phyloP scores from a whole-genome alignment of 2,329 filamentous ascomycete genomes.

The Colletotrichum somersetense region DNA sequence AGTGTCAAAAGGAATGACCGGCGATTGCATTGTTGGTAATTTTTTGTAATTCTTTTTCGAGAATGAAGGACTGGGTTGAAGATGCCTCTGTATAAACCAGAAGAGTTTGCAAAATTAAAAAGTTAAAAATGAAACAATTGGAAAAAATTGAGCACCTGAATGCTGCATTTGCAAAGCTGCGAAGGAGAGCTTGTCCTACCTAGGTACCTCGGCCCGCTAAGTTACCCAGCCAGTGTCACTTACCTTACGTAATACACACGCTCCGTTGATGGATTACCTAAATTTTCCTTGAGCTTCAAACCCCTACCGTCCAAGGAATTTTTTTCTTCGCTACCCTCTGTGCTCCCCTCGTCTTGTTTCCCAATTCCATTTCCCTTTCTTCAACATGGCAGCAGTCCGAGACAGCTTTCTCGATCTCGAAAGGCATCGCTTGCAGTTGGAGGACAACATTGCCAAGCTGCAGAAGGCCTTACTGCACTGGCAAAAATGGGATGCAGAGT shows the following conservation, averaged over 20 bases:
- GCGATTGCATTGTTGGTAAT: too few relatives aligned
- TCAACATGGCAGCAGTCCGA: constrained; percentile 55
- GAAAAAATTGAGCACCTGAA: too few relatives aligned
- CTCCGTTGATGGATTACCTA: constrained; percentile 21
- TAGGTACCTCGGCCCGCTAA: background rate
- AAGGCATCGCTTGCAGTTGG: constrained; percentile 79
- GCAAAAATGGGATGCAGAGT: constrained; percentile 92
- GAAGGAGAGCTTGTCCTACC: too few relatives aligned
- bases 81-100: too few relatives aligned
- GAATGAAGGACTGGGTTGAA: too few relatives aligned
- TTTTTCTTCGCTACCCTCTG: constrained; percentile 10
- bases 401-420: constrained; percentile 77
- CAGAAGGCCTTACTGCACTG: constrained; percentile 85
- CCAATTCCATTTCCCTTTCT: background rate
- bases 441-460: constrained; percentile 80
- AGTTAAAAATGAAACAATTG: too few relatives aligned
- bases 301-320: constrained; percentile 25
- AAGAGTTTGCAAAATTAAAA: too few relatives aligned
- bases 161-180: background rate
- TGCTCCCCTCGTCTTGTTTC: background rate
- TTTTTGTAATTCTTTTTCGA: too few relatives aligned
- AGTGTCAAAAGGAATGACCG: too few relatives aligned
- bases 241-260: constrained; percentile 32
- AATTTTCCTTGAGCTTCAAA: constrained; percentile 25
- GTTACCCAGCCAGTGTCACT: background rate